Evolutionary conservation across 768 basidiomycete genomes (phyloP), one percentile per base, ranked within the genome.

Genomic region (Lactifluus piperatus): DNA sequence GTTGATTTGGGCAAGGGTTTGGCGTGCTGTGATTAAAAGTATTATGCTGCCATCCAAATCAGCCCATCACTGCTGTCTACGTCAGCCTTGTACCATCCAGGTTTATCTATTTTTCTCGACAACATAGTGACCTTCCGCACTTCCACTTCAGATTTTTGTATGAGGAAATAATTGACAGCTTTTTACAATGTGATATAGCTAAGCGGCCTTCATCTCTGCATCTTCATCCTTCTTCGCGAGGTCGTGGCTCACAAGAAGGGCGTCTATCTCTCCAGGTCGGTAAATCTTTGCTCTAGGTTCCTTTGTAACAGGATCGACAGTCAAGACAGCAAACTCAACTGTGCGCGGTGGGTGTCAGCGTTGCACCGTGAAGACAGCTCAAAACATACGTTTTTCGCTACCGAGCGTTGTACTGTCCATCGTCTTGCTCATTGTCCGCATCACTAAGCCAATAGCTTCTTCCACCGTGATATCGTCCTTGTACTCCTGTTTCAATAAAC

Each of bases 361-460:
- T 53, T 34, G 22, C 30, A 30, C 20, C 53, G 55, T 57, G 48
- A 61, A 44, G 45, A 57, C 34, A 54, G 29, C 43, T 27, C 27
- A 44, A 9, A 43, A 48, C 93, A 69, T 66, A 97, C 97, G 76
- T 72, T 97, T 98, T 75, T 99, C 97, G 68, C 91, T 94, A 32
- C 91, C 89, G 62, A 99, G 72, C 46, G 92, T 97, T 30, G 95
- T 97, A 63, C 91, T 94, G 69, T 99, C 97, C 95, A 99, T 97
- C 55, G 95, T 97, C 81, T 97, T 98, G 79, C 93, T 94, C 93
- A 99, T 94, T 54, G 92, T 88, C 74, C 85, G 87, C 65, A 98
- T 78, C 46, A 89, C 92, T 22, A 99, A 78, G n/a, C 83, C 86
- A 65, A 95, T 87, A 22, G 94, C 94, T 48, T 95, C 94, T 69